Percentiles rank a stretch among this genome's conserved stretches.
Evolutionary conservation across 345 rosid species (phyloP).

Genomic region (Ceriops tagal): DNA sequence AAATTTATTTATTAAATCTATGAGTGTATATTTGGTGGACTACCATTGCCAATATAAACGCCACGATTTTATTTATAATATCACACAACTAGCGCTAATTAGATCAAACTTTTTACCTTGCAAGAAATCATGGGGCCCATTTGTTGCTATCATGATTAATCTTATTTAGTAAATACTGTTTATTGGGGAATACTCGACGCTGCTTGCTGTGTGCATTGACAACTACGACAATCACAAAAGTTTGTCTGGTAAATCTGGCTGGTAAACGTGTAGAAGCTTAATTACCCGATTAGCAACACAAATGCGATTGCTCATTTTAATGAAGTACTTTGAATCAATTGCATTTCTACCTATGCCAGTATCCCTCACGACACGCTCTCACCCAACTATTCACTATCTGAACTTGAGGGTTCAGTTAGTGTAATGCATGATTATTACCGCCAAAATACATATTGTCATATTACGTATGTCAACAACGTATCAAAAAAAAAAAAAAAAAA

Average conservation of each 20-base stretch:
- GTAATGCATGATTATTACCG: too few species aligned
- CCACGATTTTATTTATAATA: neutral
- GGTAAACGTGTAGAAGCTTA: neutral
- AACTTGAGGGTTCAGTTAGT: too few species aligned
- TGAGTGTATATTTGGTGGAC: too few species aligned
- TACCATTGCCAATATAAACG: too few species aligned
- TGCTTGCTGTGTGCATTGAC: neutral
- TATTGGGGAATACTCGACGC: neutral
- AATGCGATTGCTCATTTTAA: neutral
- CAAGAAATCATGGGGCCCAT: neutral
- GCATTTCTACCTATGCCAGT: too few species aligned
- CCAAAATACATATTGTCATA: too few species aligned
- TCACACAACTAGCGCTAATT: neutral
- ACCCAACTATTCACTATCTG: too few species aligned
- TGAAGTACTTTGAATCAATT: neutral
- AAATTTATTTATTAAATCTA: too few species aligned
- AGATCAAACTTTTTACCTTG: neutral
- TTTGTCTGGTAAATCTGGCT: neutral
- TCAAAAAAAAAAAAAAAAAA: too few species aligned
- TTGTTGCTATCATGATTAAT: constrained; percentile 4
- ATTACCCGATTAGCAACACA: neutral
- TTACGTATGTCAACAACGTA: too few species aligned
- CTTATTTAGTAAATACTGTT: neutral
- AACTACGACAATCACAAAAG: neutral
- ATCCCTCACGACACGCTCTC: too few species aligned